Percentiles rank a stretch among this genome's conserved stretches.
Evolutionary conservation across 1,284 basidiomycete genomes (phyloP).

Genomic region (Apiotrichum akiyoshidainum): DNA sequence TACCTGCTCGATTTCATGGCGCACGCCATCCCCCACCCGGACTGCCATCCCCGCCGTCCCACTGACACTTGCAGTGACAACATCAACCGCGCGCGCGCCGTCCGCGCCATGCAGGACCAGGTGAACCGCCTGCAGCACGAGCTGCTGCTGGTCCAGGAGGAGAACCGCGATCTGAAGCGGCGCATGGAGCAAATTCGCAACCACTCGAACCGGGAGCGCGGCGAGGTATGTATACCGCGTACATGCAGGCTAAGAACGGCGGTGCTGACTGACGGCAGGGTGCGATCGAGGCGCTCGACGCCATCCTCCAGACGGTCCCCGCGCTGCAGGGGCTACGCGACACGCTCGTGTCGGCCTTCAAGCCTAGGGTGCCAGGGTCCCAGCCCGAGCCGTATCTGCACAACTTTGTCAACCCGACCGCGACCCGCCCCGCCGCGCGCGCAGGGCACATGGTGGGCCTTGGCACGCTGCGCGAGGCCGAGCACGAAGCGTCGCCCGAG

Average conservation of each 20-base stretch:
- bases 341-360: background rate
- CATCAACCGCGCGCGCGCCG: constrained; percentile 13
- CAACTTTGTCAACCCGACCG: constrained; percentile 11
- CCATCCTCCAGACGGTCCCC: constrained; percentile 12
- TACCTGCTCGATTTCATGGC: no score
- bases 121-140: constrained; percentile 16
- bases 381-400: background rate
- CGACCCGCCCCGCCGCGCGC: constrained; percentile 17
- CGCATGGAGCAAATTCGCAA: background rate
- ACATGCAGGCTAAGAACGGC: background rate
- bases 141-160: constrained; percentile 9
- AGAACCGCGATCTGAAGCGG: constrained; percentile 8
- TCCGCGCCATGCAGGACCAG: constrained; percentile 16
- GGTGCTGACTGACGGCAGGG: constrained; percentile 2
- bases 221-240: constrained; percentile 3
- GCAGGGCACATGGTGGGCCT: constrained; percentile 1
- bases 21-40: background rate
- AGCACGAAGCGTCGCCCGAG: constrained; percentile 4
- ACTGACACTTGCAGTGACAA: constrained; percentile 12
- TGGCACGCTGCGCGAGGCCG: background rate
- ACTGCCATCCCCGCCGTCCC: no score
- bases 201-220: background rate
- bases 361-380: background rate
- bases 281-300: constrained; percentile 9
- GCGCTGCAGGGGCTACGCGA: constrained; percentile 10